Base-by-base conservation (phyloP, 2,329 filamentous ascomycete species). In the Chaetothyriales sp. region DNA sequence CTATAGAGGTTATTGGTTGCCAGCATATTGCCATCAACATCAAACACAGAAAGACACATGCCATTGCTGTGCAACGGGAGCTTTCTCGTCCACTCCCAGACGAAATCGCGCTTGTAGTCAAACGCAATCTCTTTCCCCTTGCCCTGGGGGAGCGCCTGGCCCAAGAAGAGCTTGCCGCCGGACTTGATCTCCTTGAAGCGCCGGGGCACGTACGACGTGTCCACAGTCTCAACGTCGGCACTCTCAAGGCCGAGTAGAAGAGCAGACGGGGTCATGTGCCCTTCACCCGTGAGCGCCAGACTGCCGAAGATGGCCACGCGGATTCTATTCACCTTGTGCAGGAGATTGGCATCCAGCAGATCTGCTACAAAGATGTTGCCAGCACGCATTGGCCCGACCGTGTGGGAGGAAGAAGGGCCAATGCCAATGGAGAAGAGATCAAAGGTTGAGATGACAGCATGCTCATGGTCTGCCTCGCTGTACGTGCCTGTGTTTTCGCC, bases 361-460 rank as follows among this genome's bases (percentile, higher is more conserved):
- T 57, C 54, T 20, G 53, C 48, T 18, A 57, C 55, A 47, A 57
- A 57, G 47, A 57, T 57, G 32, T 54, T 55, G 25, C 55, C 55
- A 20, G 55, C 55, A 20, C 55, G 55, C 55, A 57, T 57, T 20
- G 55, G 53, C 19, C 55, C 55, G 36, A 57, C 55, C 7, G 55
- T 55, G 46, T 57, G 53, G 5, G 55, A 57, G n/a, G 55, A 57
- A 12, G 53, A 57, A 1, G 55, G 53, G 15, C 53, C 55, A 36
- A 57, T 57, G 19, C 55, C 55, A 18, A 57, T 53, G n/a, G 55
- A 57, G 49, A 57, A 57, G 20, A 57, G 55, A 47, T 57, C 53
- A 36, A 57, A 57, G 5, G 55, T 51, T 1, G 55, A 57, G 53
- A 57, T 57, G 43, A 57, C 50, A 18, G 55, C 55, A 49, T 57